phyloP scores from a whole-genome alignment of 1,284 basidiomycete species.

The Afroboletus lepidellus region DNA sequence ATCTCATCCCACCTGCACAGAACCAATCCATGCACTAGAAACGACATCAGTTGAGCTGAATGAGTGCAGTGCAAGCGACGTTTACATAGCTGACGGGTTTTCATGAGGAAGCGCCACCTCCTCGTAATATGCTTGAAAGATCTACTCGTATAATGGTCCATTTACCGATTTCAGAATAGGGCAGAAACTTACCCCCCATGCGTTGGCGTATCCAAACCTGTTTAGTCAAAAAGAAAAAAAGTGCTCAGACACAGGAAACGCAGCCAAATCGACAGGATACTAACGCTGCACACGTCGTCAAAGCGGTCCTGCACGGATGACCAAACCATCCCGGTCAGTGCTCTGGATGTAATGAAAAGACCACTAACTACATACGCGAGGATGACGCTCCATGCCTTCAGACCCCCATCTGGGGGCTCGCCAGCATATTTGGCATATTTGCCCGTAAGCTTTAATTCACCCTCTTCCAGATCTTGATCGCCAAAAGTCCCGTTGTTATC shows the following conservation, averaged over 20 bases:
- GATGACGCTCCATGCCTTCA: constrained; percentile 52
- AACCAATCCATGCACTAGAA: constrained; percentile 39
- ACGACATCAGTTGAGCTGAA: constrained; percentile 1
- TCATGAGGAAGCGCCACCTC: constrained; percentile 27
- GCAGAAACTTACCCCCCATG: constrained; percentile 29
- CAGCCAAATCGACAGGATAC: constrained; percentile 1
- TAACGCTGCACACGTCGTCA: constrained; percentile 20
- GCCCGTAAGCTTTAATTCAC: background rate
- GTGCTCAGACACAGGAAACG: constrained; percentile 5
- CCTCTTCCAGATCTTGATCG: constrained; percentile 16
- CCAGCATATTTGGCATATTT: constrained; percentile 25
- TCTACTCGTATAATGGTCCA: constrained; percentile 10
- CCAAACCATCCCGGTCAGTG: constrained; percentile 9
- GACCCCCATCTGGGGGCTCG: constrained; percentile 48
- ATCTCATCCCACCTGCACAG: constrained; percentile 28
- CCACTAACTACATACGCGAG: constrained; percentile 36
- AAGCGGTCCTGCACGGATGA: constrained; percentile 12
- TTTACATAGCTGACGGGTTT: constrained; percentile 33
- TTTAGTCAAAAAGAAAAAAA: constrained; percentile 6
- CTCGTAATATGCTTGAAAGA: constrained; percentile 39
- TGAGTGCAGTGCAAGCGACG: background rate
- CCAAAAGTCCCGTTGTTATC: background rate
- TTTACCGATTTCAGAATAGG: background rate
- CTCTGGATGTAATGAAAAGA: background rate
- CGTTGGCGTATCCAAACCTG: constrained; percentile 30